phyloP scores from a whole-genome alignment of 371 early-diverging fungal genomes.

The Syncephalis plumigaleata region DNA sequence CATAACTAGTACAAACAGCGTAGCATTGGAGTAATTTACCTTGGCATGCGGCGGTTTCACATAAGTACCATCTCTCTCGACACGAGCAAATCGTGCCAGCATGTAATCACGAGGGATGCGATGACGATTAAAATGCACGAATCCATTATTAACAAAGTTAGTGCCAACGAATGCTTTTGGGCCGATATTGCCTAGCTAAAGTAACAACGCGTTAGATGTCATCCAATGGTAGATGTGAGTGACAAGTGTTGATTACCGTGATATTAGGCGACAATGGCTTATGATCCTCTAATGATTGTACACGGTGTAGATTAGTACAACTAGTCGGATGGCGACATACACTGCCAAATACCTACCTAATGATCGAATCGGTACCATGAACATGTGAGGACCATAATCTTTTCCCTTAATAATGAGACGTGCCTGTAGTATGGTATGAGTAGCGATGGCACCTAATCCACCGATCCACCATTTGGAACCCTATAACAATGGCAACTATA shows the following conservation, averaged over 20 bases:
- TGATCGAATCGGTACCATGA: conserved; percentile 68
- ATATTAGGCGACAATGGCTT: conserved; percentile 33
- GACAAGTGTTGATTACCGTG: conserved; percentile 47
- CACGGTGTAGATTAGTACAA: too few species aligned
- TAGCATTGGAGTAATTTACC: conserved; percentile 57
- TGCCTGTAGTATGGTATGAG: conserved; percentile 66
- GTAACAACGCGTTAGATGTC: conserved; percentile 46
- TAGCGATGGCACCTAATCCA: conserved; percentile 72
- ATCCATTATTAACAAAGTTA: conserved; percentile 50
- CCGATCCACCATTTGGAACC: conserved; percentile 98
- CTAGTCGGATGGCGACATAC: too few species aligned
- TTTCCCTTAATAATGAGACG: conserved; percentile 61
- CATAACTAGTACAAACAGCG: too few species aligned
- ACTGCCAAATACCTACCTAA: too few species aligned
- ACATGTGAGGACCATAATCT: conserved; percentile 61
- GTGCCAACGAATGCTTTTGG: too few species aligned
- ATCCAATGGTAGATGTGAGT: too few species aligned
- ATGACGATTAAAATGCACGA: conserved; percentile 68
- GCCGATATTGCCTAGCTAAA: conserved; percentile 70
- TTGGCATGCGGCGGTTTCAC: conserved; percentile 54
- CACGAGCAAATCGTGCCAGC: conserved; percentile 89
- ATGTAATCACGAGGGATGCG: conserved; percentile 65
- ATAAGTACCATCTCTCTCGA: conserved; percentile 49
- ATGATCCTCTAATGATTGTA: conserved; percentile 24
- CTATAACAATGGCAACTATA: not conserved